A percentile compares a stretch with the other conserved stretches of the same genome.
Conservation (phyloP, 139 green algal species). For the Chlamydomonas incerta region DNA sequence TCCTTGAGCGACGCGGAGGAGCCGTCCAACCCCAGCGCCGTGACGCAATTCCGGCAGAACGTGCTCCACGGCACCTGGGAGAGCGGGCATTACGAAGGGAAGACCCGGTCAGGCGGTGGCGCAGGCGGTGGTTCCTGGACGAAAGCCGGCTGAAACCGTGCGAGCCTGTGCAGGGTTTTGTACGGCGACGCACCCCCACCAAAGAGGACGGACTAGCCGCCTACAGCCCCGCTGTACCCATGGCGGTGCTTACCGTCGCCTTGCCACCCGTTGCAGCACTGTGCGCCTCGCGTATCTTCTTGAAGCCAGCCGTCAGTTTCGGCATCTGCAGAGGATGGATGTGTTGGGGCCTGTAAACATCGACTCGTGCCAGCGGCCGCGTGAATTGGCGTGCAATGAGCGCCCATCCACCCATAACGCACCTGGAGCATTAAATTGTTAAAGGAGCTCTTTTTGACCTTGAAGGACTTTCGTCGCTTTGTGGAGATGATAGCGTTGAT, state of each 20-base stretch:
- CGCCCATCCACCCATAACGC: too few species aligned
- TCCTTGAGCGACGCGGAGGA: neutral
- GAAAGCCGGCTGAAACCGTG: too few species aligned
- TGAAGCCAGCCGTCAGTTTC: constrained; percentile 5
- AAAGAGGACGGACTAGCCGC: too few species aligned
- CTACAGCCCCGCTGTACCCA: too few species aligned
- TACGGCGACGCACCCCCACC: too few species aligned
- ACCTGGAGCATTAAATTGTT: constrained; percentile 34
- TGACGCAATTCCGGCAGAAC: neutral
- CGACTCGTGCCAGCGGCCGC: too few species aligned
- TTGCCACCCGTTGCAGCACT: neutral
- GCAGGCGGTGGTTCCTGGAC: too few species aligned
- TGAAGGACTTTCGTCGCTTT: neutral
- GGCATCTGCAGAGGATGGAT: constrained; percentile 22
- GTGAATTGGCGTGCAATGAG: too few species aligned
- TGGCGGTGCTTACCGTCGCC: neutral
- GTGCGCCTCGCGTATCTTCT: neutral
- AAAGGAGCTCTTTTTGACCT: constrained; percentile 15
- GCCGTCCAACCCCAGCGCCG: neutral
- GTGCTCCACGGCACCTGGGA: neutral
- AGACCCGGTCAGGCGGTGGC: neutral
- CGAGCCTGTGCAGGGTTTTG: too few species aligned
- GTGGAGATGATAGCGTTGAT: constrained; percentile 1
- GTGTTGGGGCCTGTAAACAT: too few species aligned
- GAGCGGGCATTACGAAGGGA: neutral